Base-by-base conservation (phyloP, 805 yeast genomes). In the Kluyveromyces siamensis region DNA sequence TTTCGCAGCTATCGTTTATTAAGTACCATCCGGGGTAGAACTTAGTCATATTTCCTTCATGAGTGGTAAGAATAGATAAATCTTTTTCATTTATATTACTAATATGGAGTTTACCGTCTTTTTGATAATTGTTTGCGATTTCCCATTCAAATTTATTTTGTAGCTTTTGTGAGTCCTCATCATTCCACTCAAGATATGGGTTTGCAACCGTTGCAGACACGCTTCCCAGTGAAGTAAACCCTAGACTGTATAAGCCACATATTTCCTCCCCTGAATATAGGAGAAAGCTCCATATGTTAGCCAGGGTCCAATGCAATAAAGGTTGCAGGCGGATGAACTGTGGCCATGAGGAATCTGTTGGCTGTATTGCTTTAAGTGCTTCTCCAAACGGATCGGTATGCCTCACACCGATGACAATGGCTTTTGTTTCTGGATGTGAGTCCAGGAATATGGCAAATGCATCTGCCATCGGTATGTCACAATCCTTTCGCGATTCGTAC, bases 331-430 rank as follows among this genome's bases (percentile, higher is more conserved):
- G 68, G 53, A 83, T 67, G 61, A 93, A 91, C 27, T 73, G 69
- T 5, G 99, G 99, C 98, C 98, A 93, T 50, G 88, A 81, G 50
- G 81, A 83, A 60, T 91, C 96, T 0, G 99, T 93, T 38, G 60
- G 66, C 60, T 88, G 95, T 46, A 87, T 75, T 41, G 76, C 73
- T 27, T 69, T 52, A 42, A 91, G 69, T 18, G 69, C 55, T 2
- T 69, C 71, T 0, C 96, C 93, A 65, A 75, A 86, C 0, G 99
- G 98, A 62, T 93, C 99, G 2, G 87, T 80, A 49, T 84, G 74
- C 48, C 99, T 73, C 30, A 88, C 87, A 0, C 99, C 99, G 5
- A 93, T 91, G 27, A 91, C 73, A 0, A 93, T 81, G 2, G 91
- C 84, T 58, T 78, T 75, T n/a, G 87, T 71, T 5, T 71, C 56